Conservation (phyloP, 441 rosid species). For the Mallotus japonicus region DNA sequence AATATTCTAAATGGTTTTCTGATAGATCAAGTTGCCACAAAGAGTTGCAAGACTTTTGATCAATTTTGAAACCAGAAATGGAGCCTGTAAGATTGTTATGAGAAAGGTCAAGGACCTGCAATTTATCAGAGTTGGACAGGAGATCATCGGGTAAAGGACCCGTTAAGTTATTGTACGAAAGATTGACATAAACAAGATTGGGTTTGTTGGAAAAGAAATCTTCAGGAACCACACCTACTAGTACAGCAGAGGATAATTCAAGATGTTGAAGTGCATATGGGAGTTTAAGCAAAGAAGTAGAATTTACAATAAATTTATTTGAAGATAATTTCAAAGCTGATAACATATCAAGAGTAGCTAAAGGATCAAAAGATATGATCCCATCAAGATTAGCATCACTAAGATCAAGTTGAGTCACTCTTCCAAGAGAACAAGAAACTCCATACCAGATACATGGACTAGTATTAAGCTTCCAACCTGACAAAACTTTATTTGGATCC, state of each 20-base stretch:
- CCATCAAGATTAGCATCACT: conserved; percentile 53
- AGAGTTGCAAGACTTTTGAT: conserved; percentile 52
- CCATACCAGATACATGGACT: conserved; percentile 77
- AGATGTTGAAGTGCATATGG: conserved; percentile 65
- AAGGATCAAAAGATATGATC: conserved; percentile 49
- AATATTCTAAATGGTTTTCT: conserved; percentile 49
- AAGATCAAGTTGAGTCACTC: conserved; percentile 76
- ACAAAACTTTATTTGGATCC: conserved; percentile 62
- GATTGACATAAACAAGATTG: conserved; percentile 52
- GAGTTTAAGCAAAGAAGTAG: conserved; percentile 73
- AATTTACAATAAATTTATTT: conserved; percentile 51
- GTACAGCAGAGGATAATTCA: conserved; percentile 58
- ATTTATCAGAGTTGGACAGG: conserved; percentile 47
- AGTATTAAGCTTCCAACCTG: conserved; percentile 53
- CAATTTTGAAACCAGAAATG: conserved; percentile 53
- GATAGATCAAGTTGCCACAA: conserved; percentile 69
- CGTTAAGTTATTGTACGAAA: conserved; percentile 66
- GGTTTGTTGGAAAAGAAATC: conserved; percentile 52
- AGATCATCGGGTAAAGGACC: conserved; percentile 60
- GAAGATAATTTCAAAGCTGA: conserved; percentile 58
- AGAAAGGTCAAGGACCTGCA: conserved; percentile 78
- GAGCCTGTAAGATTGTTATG: conserved; percentile 82
- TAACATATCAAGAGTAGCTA: conserved; percentile 59
- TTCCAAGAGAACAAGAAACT: conserved; percentile 60
- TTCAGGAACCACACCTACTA: conserved; percentile 67